Base-by-base conservation (phyloP, 331 rosid species). In the Phaseolus coccineus region DNA sequence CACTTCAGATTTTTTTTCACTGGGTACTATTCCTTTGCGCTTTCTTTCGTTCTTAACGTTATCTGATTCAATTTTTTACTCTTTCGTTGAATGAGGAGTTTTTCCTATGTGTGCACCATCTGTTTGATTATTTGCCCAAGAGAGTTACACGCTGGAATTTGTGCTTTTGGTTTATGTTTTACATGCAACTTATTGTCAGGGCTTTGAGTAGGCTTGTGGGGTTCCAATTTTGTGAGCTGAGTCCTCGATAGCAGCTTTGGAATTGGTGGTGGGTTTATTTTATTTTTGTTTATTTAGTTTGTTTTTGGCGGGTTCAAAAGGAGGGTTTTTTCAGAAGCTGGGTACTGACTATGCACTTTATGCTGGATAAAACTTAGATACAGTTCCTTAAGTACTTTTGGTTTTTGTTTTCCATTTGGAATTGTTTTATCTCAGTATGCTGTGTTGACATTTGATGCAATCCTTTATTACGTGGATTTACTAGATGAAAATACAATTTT, bases 81-180 rank as follows among this genome's bases (percentile, higher is more conserved):
- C 35, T n/a, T 70, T 10, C 12, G 4, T 59, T 44, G 33, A 37
- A 25, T 19, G 12, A 57, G 15, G 7, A 13, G 57, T 53, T 66
- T 59, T 66, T 4, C 22, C 1, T 4, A 3, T 25, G 3, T 67
- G 77, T 73, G n/a, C 77, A 58, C 63, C 35, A 73, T 14, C 63
- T 83, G 83, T 79, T 83, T 65, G 87, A 74, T 68, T 30, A 33
- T 79, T 79, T 78, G 53, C 76, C 81, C 55, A 55, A 73, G 0
- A 40, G 50, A 46, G n/a, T 69, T 63, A 42, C 28, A 14, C 13
- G 25, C 13, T 69, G 52, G 33, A 59, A 25, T 65, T 28, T 61
- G 50, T 40, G 22, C 7, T 70, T 69, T 82, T 44, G 35, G 56
- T 66, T 50, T 51, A 31, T 40, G 35, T 19, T 15, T 15, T 19